These are phyloP conservation scores for Ramularia endophylla DNA, from an alignment of 2,329 filamentous ascomycete species.

Conservation along the genomic window DNA sequence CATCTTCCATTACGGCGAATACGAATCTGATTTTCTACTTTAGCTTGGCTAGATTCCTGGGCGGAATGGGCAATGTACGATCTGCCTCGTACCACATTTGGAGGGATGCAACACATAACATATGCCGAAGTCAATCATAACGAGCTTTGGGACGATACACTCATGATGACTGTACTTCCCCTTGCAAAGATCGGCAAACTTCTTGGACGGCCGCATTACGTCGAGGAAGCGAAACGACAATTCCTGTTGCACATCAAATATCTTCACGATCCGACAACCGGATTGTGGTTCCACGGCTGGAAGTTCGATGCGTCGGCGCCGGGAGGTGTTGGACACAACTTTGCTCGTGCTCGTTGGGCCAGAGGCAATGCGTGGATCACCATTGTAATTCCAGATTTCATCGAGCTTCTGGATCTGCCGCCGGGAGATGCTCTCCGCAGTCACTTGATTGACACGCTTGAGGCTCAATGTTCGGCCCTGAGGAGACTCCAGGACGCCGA, in stretches of 20 bases:
- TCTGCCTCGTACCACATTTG: slow-evolving; percentile 63
- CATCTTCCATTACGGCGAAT: too few relatives aligned
- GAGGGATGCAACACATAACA: slow-evolving; percentile 70
- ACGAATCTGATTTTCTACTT: too few relatives aligned
- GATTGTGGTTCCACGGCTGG: slow-evolving; percentile 79
- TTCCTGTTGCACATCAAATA: slow-evolving; percentile 75
- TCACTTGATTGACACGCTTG: slow-evolving; percentile 57
- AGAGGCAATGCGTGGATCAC: slow-evolving; percentile 70
- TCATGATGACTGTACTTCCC: slow-evolving; percentile 83
- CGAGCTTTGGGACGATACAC: slow-evolving; percentile 77
- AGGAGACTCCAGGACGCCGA: slow-evolving; percentile 49
- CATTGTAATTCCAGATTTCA: slow-evolving; percentile 75
- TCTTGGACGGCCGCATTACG: slow-evolving; percentile 63
- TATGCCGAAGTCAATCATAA: slow-evolving; percentile 65
- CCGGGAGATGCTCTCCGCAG: slow-evolving; percentile 54
- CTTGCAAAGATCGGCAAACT: slow-evolving; percentile 72
- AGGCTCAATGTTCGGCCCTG: slow-evolving; percentile 63
- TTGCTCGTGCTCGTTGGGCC: slow-evolving; percentile 51
- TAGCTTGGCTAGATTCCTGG: slow-evolving; percentile 70
- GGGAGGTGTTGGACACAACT: slow-evolving; percentile 51
- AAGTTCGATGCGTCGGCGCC: slow-evolving; percentile 57
- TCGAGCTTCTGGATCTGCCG: slow-evolving; percentile 63
- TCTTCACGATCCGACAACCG: slow-evolving; percentile 64
- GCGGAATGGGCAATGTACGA: slow-evolving; percentile 79
- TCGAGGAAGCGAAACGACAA: slow-evolving; percentile 71